These are phyloP conservation scores for Neohortaea acidophila DNA, from an alignment of 495 filamentous ascomycete genomes.

Conservation along the genomic window DNA sequence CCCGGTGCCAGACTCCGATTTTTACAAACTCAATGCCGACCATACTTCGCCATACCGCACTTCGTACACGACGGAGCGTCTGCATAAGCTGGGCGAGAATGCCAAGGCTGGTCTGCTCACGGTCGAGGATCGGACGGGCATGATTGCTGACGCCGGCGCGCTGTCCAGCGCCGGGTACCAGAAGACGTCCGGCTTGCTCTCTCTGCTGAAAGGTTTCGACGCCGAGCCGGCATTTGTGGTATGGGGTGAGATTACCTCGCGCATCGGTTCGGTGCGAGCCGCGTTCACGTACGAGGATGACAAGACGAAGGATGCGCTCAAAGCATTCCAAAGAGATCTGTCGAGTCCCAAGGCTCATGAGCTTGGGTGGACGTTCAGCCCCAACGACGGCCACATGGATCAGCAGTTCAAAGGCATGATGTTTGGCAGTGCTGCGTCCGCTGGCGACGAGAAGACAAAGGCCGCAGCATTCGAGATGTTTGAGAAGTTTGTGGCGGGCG, in stretches of 20 bases:
- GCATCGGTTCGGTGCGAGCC: slow-evolving; percentile 56
- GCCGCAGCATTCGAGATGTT: slow-evolving; percentile 59
- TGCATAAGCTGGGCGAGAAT: slow-evolving; percentile 61
- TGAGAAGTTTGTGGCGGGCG: slow-evolving; percentile 49
- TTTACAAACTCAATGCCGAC: slow-evolving; percentile 68
- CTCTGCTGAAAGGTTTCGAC: slow-evolving; percentile 69
- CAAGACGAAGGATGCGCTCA: slow-evolving; percentile 55
- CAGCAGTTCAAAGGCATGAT: slow-evolving; percentile 71
- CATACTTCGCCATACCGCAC: slow-evolving; percentile 63
- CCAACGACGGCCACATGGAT: slow-evolving; percentile 69
- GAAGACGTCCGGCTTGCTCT: slow-evolving; percentile 77
- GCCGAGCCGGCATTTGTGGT: slow-evolving; percentile 80
- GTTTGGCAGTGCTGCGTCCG: slow-evolving; percentile 49
- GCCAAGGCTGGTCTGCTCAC: slow-evolving; percentile 73
- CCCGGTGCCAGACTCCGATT: slow-evolving; percentile 46
- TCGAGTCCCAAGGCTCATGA: slow-evolving; percentile 63
- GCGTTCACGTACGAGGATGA: slow-evolving; percentile 83
- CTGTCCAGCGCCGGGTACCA: slow-evolving; percentile 83
- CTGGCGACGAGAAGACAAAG: slow-evolving; percentile 47
- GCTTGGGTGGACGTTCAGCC: slow-evolving; percentile 74
- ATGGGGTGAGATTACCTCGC: slow-evolving; percentile 77
- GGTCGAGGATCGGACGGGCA: slow-evolving; percentile 86
- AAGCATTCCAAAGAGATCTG: slow-evolving; percentile 64
- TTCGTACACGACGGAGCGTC: slow-evolving; percentile 49
- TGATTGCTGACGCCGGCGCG: slow-evolving; percentile 90